A percentile compares a stretch with the other conserved stretches of the same genome.
These are phyloP conservation scores for Blastocystis sp. DNA, from an alignment of 352 stramenopile genomes.

Conservation along the genomic window DNA sequence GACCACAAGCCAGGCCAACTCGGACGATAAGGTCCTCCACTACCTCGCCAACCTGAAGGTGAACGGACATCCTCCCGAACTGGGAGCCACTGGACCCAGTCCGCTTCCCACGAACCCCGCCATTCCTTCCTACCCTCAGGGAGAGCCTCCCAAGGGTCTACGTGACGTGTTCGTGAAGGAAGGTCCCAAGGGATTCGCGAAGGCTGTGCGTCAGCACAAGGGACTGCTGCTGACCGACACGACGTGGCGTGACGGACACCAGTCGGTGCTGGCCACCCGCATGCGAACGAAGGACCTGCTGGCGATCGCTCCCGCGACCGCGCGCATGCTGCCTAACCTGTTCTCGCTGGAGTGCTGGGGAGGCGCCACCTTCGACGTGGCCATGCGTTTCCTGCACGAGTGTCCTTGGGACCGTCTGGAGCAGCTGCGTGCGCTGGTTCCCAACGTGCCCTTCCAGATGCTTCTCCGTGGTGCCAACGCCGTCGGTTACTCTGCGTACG, in stretches of 20 bases:
- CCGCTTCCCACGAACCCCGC: conserved; percentile 78
- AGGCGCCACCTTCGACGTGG: conserved; percentile 89
- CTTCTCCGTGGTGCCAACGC: conserved; percentile 84
- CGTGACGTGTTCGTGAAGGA: conserved; percentile 81
- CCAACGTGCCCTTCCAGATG: conserved; percentile 91
- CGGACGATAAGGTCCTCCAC: conserved; percentile 82
- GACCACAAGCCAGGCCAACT: conserved; percentile 63
- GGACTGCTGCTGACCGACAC: conserved; percentile 88
- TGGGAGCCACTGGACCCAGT: conserved; percentile 77
- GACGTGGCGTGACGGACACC: conserved; percentile 91
- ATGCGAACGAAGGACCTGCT: conserved; percentile 86
- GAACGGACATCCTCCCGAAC: conserved; percentile 81
- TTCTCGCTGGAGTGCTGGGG: conserved; percentile 93
- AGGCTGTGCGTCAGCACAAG: conserved; percentile 81
- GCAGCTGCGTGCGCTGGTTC: conserved; percentile 76
- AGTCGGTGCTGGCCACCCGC: conserved; percentile 87
- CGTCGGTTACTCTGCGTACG: conserved; percentile 88
- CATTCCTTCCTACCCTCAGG: conserved; percentile 61
- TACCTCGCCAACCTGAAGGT: conserved; percentile 93
- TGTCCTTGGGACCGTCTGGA: conserved; percentile 85
- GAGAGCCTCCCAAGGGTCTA: conserved; percentile 59
- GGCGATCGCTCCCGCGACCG: conserved; percentile 81
- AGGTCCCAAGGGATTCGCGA: conserved; percentile 84
- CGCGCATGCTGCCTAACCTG: conserved; percentile 76
- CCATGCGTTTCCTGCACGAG: conserved; percentile 88